These are phyloP conservation scores for Cyberlindnera nakhonratchasimensis DNA, from an alignment of 805 yeast genomes.

Conservation along the genomic window DNA sequence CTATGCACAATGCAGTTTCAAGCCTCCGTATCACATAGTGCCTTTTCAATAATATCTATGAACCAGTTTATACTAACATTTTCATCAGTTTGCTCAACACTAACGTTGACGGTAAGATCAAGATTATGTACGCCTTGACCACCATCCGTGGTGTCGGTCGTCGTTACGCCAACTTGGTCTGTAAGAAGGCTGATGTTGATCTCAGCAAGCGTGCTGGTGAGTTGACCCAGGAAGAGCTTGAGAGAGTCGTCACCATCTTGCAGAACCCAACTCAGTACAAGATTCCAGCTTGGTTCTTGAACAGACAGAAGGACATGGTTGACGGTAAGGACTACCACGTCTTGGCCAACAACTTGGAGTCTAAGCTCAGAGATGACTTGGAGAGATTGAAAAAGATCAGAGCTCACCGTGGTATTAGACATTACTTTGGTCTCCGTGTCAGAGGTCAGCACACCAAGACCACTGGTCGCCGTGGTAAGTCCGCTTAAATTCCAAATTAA, in stretches of 20 bases:
- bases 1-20: not conserved
- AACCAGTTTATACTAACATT: conserved; percentile 35
- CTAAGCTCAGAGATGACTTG: conserved; percentile 99
- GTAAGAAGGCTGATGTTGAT: conserved; percentile 99
- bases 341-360: conserved; percentile 98
- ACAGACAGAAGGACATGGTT: conserved; percentile 97
- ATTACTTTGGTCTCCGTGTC: conserved; percentile 99
- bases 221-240: conserved; percentile 99
- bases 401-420: conserved; percentile 99
- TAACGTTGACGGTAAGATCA: conserved; percentile 99
- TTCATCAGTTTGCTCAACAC: conserved; percentile 91
- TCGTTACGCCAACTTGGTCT: conserved; percentile 99
- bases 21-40: not conserved
- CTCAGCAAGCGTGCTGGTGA: conserved; percentile 99
- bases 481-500: conserved; percentile 17
- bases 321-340: conserved; percentile 99
- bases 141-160: conserved; percentile 99
- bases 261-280: conserved; percentile 99
- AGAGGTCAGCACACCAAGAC: conserved; percentile 99
- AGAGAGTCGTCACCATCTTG: conserved; percentile 99
- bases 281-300: conserved; percentile 99
- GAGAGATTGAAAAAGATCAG: conserved; percentile 99
- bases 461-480: conserved; percentile 90
- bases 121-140: conserved; percentile 99
- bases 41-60: not conserved